These are phyloP conservation scores for Veloboletus limbatus DNA, from an alignment of 1,284 basidiomycete species.

Conservation along the genomic window DNA sequence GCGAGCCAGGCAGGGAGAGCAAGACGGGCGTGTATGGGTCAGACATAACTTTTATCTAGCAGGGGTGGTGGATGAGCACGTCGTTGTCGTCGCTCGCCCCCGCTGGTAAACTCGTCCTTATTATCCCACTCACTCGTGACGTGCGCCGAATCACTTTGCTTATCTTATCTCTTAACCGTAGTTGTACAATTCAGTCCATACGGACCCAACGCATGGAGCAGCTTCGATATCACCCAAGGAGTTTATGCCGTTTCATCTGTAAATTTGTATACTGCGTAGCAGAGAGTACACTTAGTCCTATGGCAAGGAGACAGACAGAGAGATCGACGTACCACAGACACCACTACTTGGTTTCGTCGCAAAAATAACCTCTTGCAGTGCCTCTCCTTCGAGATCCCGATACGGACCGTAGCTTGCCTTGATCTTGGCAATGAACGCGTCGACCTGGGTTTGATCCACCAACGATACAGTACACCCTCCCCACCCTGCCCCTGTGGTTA, in stretches of 20 bases:
- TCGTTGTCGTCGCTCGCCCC: too few relatives aligned
- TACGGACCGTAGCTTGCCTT: slow-evolving; percentile 63
- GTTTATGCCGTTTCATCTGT: too few relatives aligned
- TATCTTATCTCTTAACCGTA: slow-evolving; percentile 21
- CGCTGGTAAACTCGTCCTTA: too few relatives aligned
- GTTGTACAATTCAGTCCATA: too few relatives aligned
- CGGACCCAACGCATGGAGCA: too few relatives aligned
- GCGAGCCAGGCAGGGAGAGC: slow-evolving; percentile 47
- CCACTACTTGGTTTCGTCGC: slow-evolving; percentile 84
- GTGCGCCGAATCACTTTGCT: too few relatives aligned
- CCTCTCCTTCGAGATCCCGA: slow-evolving; percentile 55
- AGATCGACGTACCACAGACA: slow-evolving; percentile 63
- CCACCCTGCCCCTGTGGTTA: slow-evolving; percentile 74
- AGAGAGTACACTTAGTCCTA: not conserved
- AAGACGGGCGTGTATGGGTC: slow-evolving; percentile 50
- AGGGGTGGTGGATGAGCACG: too few relatives aligned
- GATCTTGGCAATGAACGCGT: slow-evolving; percentile 64
- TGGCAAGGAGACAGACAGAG: not conserved
- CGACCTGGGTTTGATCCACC: slow-evolving; percentile 65
- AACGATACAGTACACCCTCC: slow-evolving; percentile 87
- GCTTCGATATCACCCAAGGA: too few relatives aligned
- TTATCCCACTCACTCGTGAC: too few relatives aligned
- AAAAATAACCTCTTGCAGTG: slow-evolving; percentile 70
- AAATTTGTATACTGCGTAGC: slow-evolving; percentile 32
- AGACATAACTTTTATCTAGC: too few relatives aligned